Evolutionary conservation across 23 red algal species (phyloP), one percentile per base, ranked within the genome.

Genomic region (Gracilaria vermiculophylla): DNA sequence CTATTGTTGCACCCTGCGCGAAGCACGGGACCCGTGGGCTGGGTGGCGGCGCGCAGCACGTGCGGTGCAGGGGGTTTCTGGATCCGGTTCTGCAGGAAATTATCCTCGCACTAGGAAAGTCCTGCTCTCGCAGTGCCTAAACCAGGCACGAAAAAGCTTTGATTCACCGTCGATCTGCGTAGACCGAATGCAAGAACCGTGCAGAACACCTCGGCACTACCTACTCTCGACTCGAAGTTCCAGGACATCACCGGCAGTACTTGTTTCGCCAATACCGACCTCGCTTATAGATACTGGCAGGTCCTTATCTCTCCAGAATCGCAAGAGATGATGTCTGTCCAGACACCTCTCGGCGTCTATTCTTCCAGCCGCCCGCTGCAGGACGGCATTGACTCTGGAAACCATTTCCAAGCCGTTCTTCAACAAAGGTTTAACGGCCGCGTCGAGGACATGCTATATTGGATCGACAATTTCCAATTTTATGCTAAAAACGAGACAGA

Each of bases 101-200:
- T 69, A 20, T 25, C 83, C 23, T 67, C 67, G 2, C 34, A 33
- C 5, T 87, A 41, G 83, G 83, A 23, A 2, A 56, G 4, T 20
- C 66, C 83, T 8, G 83, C 83, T 57, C 69, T 87, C 3, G 66
- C 83, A 15, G 83, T 87, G 7, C 69, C 83, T 2, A 87, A 87
- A 47, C 48, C 83, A 2, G 83, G 83, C 16, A 56, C 62, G 19
- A 32, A 52, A 5, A 60, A 56, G 41, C 51, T 87, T 6, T 45
- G 83, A 31, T 62, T 87, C 43, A 76, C 83, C 7, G 83, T 87
- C 1, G 83, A 87, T 44, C 53, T 87, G 1, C 32, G 83, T n/a
- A 37, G 64, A 19, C 14, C 50, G 13, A 87, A 87, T 37, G 19
- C 83, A 9, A 2, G 56, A 29, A 87, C 83, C 3, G 65, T 39